Conservation (phyloP, 225 moss, liverwort and hornwort genomes). For the Pleurozium schreberi region DNA sequence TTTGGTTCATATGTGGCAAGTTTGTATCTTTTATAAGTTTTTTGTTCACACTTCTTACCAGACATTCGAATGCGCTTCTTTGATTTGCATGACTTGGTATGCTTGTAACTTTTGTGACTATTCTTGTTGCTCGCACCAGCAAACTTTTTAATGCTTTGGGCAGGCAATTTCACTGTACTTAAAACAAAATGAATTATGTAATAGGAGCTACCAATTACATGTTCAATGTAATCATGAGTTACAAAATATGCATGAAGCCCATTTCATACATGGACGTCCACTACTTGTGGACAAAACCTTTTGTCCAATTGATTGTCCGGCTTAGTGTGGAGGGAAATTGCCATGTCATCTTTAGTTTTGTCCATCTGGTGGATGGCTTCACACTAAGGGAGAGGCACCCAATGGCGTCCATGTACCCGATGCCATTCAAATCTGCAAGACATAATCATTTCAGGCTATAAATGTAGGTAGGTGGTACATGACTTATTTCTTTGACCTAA, state of each 20-base stretch:
- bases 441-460: too few relatives aligned
- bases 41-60: not conserved
- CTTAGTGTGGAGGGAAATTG: too few relatives aligned
- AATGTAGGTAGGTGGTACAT: too few relatives aligned
- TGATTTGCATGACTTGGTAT: not conserved
- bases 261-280: too few relatives aligned
- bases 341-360: too few relatives aligned
- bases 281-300: too few relatives aligned
- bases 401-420: too few relatives aligned
- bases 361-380: too few relatives aligned
- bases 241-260: not conserved
- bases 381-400: too few relatives aligned
- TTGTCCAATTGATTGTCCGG: too few relatives aligned
- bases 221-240: not conserved
- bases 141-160: not conserved
- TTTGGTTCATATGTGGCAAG: not conserved
- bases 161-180: not conserved
- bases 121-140: not conserved
- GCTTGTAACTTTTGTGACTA: not conserved
- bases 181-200: not conserved
- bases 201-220: not conserved
- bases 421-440: too few relatives aligned
- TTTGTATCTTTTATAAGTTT: not conserved
- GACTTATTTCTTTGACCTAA: too few relatives aligned
- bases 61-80: not conserved